Evolutionary conservation across 2,329 filamentous ascomycete genomes (phyloP), one percentile per base, ranked within the genome.

Genomic region (Chalara sp.): DNA sequence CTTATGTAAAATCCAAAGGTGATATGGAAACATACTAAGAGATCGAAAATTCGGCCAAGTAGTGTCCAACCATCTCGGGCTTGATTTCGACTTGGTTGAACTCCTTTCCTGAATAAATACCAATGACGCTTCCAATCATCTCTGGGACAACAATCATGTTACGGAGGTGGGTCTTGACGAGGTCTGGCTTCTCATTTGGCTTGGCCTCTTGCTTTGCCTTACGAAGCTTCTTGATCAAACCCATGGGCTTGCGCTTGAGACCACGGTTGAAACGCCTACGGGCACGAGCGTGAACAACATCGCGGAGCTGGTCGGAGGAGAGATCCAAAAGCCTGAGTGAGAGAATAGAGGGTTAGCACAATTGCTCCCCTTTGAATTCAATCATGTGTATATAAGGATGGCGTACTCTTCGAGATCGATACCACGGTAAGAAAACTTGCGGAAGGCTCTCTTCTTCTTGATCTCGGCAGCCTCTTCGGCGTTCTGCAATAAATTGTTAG

Each of bases 81-180:
- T 96, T 96, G 81, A 99, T 93, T 79, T 99, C 93, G 68, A 99
- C 91, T 84, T 96, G 92, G 87, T 99, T 99, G 88, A 99, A 99
- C 79, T 97, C 91, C 87, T 99, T 99, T 73, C 93, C 93, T 65
- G 89, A 96, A 88, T 99, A 99, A 82, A 99, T 93, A 73, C 91
- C 93, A 69, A 99, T 87, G 69, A 99, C 92, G 76, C 82, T 88
- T 69, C 93, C 93, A 72, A 99, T 99, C 93, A 99, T 97, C 84
- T 99, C 93, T 68, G 93, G 93, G 67, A 99, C 93, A 72, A 99
- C 86, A 75, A 99, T 96, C 93, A 99, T 99, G 82, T 99, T 87
- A 77, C 92, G 91, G 70, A 99, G 87, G 76, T 99, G 92, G 59
- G 92, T 99, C 87, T 96, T 96, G 82, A 97, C 92, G 70, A 93